A percentile compares a stretch with the other conserved stretches of the same genome.
Evolutionary conservation across 1,284 basidiomycete species (phyloP).

Genomic region (Heliocybe sulcata): DNA sequence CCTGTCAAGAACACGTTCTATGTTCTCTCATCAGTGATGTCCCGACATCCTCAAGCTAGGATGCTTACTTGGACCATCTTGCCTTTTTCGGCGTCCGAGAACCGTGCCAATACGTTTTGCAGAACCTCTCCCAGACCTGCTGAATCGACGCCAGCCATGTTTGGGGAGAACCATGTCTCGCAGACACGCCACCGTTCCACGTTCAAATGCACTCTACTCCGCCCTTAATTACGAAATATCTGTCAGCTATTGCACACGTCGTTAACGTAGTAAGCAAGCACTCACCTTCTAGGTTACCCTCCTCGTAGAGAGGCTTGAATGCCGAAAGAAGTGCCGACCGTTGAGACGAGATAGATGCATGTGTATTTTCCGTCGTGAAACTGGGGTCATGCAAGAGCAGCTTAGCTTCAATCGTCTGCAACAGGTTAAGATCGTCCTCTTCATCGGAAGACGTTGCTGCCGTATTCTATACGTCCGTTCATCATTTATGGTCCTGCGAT

Average conservation of each 20-base stretch:
- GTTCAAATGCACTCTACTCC: conserved; percentile 82
- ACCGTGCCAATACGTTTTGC: conserved; percentile 81
- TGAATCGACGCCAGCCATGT: conserved; percentile 91
- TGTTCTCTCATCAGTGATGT: conserved; percentile 2
- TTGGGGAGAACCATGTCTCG: conserved; percentile 91
- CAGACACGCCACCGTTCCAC: conserved; percentile 92
- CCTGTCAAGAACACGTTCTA: conserved; percentile 94
- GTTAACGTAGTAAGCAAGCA: background rate
- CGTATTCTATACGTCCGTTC: conserved; percentile 46
- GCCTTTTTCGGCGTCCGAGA: conserved; percentile 52
- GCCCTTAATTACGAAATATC: conserved; percentile 35
- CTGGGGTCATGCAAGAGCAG: conserved; percentile 79
- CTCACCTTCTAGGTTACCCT: conserved; percentile 63
- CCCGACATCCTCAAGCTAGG: background rate
- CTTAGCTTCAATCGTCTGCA: conserved; percentile 76
- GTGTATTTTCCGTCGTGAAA: conserved; percentile 80
- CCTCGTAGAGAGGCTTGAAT: conserved; percentile 69
- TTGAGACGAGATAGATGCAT: conserved; percentile 69
- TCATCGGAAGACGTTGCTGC: conserved; percentile 91
- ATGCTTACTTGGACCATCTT: conserved; percentile 21
- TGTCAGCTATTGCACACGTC: background rate
- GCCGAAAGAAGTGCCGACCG: conserved; percentile 82
- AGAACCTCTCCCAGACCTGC: conserved; percentile 91
- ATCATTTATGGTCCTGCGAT: background rate
- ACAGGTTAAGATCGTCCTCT: conserved; percentile 79